phyloP scores from a whole-genome alignment of 2,329 filamentous ascomycete species.

The Pyrenophora seminiperda region DNA sequence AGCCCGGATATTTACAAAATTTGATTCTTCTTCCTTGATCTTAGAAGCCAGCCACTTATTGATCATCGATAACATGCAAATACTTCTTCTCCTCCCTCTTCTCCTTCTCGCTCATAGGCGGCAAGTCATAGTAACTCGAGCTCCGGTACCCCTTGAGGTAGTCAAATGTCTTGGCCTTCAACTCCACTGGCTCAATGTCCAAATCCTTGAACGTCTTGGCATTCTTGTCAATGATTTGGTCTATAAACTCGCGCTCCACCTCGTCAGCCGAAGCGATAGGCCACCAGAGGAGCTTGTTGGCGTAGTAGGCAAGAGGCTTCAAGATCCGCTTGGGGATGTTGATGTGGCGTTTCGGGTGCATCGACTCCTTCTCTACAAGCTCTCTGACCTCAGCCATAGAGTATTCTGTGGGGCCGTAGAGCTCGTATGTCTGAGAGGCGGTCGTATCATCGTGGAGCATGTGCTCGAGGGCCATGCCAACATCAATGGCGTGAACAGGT shows the following conservation, averaged over 20 bases:
- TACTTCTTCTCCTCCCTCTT: conserved; percentile 96
- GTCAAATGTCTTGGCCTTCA: conserved; percentile 86
- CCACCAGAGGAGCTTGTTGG: conserved; percentile 92
- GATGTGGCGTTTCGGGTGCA: conserved; percentile 86
- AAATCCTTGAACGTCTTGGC: conserved; percentile 97
- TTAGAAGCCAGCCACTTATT: conserved; percentile 29
- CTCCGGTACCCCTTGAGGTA: conserved; percentile 95
- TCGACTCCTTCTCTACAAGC: conserved; percentile 89
- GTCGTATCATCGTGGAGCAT: conserved; percentile 93
- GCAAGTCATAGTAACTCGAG: conserved; percentile 87
- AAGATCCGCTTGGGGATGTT: conserved; percentile 84
- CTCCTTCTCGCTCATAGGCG: conserved; percentile 92
- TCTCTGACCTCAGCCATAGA: conserved; percentile 84
- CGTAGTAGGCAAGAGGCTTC: conserved; percentile 72
- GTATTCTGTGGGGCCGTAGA: conserved; percentile 93
- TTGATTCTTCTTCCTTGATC: conserved; percentile 9
- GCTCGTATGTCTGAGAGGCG: conserved; percentile 87
- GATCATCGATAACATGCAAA: conserved; percentile 71
- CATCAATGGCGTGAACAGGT: conserved; percentile 92
- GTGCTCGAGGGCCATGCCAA: conserved; percentile 83
- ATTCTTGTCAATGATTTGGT: conserved; percentile 85
- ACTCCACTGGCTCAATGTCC: conserved; percentile 84
- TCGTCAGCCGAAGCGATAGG: conserved; percentile 80
- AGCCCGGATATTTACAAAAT: conserved; percentile 37
- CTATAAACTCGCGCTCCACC: conserved; percentile 88